Percentiles rank a stretch among this genome's conserved stretches.
phyloP scores from a whole-genome alignment of 495 filamentous ascomycete species.

The Aspergillus taichungensis region DNA sequence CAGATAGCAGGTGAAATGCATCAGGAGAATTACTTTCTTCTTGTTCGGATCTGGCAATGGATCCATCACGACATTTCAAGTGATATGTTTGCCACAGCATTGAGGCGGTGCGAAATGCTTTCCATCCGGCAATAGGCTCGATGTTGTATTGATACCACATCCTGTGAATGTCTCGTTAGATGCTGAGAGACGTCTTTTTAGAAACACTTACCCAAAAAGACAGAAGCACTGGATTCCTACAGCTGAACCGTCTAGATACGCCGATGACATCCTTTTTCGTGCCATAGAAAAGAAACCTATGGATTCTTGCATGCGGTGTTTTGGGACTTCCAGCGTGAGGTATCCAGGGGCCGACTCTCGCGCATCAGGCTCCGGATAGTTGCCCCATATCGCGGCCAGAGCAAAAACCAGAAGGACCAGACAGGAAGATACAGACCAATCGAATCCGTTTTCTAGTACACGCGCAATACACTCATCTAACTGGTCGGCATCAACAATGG shows the following conservation, averaged over 20 bases:
- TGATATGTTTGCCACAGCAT: slow-evolving; percentile 32
- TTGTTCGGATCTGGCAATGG: slow-evolving; percentile 22
- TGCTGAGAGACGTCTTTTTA: too few species aligned
- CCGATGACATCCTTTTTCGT: slow-evolving; percentile 23
- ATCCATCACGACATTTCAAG: slow-evolving; percentile 17
- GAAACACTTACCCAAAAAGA: slow-evolving; percentile 23
- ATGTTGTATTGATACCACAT: slow-evolving; percentile 36
- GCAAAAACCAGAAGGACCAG: slow-evolving; percentile 27
- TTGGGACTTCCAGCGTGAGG: slow-evolving; percentile 16
- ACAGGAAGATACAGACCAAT: slow-evolving; percentile 26
- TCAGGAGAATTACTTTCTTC: slow-evolving; percentile 18
- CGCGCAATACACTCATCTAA: slow-evolving; percentile 16
- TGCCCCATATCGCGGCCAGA: slow-evolving; percentile 27
- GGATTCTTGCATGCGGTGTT: slow-evolving; percentile 19
- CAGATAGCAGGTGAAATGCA: neutral
- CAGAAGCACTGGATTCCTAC: slow-evolving; percentile 30
- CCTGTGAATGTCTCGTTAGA: slow-evolving; percentile 4
- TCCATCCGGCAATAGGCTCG: slow-evolving; percentile 29
- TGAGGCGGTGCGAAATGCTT: slow-evolving; percentile 31
- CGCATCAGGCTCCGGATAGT: slow-evolving; percentile 24
- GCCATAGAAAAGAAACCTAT: slow-evolving; percentile 26
- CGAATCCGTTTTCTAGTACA: slow-evolving; percentile 21
- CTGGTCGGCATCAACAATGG: slow-evolving; percentile 19
- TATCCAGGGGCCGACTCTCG: slow-evolving; percentile 11
- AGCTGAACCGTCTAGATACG: slow-evolving; percentile 23